Evolutionary conservation across 179 eudicot genomes (phyloP), one percentile per base, ranked within the genome.

Genomic region (Amaranthus tricolor): DNA sequence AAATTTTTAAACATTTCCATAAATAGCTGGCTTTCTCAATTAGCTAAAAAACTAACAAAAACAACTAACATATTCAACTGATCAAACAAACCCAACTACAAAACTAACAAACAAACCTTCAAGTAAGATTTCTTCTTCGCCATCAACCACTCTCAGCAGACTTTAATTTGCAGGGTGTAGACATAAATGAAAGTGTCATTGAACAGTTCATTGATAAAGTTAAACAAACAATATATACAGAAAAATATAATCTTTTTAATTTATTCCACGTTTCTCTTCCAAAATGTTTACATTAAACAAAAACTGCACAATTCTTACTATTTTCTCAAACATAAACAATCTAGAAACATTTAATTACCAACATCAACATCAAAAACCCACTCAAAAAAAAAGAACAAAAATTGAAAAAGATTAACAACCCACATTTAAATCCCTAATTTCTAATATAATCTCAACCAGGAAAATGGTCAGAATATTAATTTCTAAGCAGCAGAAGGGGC

Each of bases 401-500:
- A 6, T n/a, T n/a, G 43, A 43, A 47, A 43, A 15, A 7, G 3
- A 31, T 1, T 1, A 31, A 31, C 1, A 31, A 31, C 40, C 40
- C 40, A 31, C 0, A 31, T 31, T 4, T 31, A 31, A 31, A 31
- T 31, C 3, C 64, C 45, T 44, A 61, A 21, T 21, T 24, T 24
- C 6, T 52, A 66, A 6, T 4, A 11, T 17, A 54, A 4, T 40
- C 31, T 16, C 40, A 61, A 61, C 1, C 10, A 49, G 31, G 53
- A 66, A 66, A 5, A 17, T 6, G 0, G 13, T 12, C 4, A 2
- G 5, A 50, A 50, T 12, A 31, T 50, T 20, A 21, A 6, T 50
- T 17, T 9, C 0, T 66, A 86, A 76, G 88, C 90, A 62, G 88
- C 90, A 40, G 88, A 83, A 9, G 88, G 90, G 9, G 88, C 90